Conservation (phyloP, 2,329 filamentous ascomycete species). For the Colletotrichum euphorbiae region DNA sequence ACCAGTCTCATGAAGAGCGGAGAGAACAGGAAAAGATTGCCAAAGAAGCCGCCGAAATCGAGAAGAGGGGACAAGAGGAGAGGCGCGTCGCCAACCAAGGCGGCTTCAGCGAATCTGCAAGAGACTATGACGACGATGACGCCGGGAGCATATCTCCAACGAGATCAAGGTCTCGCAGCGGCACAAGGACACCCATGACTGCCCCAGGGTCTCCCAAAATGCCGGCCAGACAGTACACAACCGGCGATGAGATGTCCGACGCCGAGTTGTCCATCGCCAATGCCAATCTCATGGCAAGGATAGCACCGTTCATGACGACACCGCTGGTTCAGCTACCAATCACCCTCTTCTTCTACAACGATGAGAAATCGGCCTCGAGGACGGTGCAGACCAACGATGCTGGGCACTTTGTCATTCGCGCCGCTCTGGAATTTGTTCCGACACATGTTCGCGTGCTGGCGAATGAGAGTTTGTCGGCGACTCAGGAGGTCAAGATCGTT, state of each 20-base stretch:
- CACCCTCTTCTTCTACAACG: slow-evolving; percentile 95
- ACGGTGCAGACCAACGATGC: slow-evolving; percentile 88
- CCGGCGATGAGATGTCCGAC: slow-evolving; percentile 72
- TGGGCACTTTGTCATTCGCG: slow-evolving; percentile 87
- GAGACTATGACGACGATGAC: slow-evolving; percentile 57
- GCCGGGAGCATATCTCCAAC: slow-evolving; percentile 48
- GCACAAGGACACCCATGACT: slow-evolving; percentile 53
- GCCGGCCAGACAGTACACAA: slow-evolving; percentile 52
- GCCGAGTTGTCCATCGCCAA: slow-evolving; percentile 85
- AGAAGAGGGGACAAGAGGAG: slow-evolving; percentile 77
- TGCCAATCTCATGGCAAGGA: slow-evolving; percentile 84
- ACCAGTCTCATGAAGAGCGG: slow-evolving; percentile 60
- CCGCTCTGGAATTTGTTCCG: slow-evolving; percentile 87
- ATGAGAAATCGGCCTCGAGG: slow-evolving; percentile 81
- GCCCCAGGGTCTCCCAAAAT: slow-evolving; percentile 58
- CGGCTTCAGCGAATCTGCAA: slow-evolving; percentile 77
- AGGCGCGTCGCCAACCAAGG: slow-evolving; percentile 77
- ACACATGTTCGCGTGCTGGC: slow-evolving; percentile 90
- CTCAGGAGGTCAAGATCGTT: slow-evolving; percentile 81
- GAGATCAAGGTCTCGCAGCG: slow-evolving; percentile 45
- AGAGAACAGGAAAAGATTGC: slow-evolving; percentile 75
- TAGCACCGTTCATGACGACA: slow-evolving; percentile 90
- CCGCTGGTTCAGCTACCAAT: slow-evolving; percentile 82
- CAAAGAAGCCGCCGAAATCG: slow-evolving; percentile 80
- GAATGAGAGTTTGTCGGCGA: slow-evolving; percentile 84